phyloP scores from a whole-genome alignment of 768 basidiomycete species.

The Leccinum aurantiacum region DNA sequence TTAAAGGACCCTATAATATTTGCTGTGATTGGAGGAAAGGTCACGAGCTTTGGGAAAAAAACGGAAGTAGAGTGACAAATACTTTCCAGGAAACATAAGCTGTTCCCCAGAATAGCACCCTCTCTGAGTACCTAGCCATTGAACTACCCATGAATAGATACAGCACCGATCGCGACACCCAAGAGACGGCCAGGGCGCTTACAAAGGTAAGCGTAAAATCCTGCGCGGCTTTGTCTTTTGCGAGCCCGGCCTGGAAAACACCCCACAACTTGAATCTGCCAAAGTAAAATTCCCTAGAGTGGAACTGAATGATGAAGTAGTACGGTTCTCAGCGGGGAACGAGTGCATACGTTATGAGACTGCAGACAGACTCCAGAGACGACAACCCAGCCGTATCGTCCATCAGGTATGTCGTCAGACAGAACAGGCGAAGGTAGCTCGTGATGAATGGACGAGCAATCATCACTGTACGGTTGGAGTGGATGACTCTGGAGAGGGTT shows the following conservation, averaged over 20 bases:
- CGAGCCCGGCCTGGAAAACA: conserved; percentile 31
- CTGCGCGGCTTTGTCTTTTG: conserved; percentile 24
- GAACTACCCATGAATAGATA: conserved; percentile 31
- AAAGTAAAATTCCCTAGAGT: conserved; percentile 25
- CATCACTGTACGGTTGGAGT: neutral
- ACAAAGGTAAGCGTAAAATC: conserved; percentile 33
- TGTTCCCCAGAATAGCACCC: conserved; percentile 30
- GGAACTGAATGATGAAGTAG: neutral
- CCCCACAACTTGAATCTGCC: conserved; percentile 34
- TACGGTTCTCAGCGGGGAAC: neutral
- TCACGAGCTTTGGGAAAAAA: neutral
- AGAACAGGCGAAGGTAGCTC: neutral
- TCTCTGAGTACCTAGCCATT: conserved; percentile 29
- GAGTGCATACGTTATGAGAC: conserved; percentile 25
- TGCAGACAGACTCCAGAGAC: conserved; percentile 24
- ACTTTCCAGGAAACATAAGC: conserved; percentile 26
- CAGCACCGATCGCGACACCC: conserved; percentile 27
- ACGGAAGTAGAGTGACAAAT: neutral
- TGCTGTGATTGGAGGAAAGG: too few relatives aligned
- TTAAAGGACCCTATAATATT: too few relatives aligned
- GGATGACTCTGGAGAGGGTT: conserved; percentile 1
- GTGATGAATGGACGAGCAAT: neutral
- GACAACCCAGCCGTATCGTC: conserved; percentile 36
- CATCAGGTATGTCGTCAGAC: conserved; percentile 25
- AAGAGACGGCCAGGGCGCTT: conserved; percentile 30